Evolutionary conservation across 208 protist genomes (phyloP), one percentile per base, ranked within the genome.

Genomic region (Trypanosoma vivax): DNA sequence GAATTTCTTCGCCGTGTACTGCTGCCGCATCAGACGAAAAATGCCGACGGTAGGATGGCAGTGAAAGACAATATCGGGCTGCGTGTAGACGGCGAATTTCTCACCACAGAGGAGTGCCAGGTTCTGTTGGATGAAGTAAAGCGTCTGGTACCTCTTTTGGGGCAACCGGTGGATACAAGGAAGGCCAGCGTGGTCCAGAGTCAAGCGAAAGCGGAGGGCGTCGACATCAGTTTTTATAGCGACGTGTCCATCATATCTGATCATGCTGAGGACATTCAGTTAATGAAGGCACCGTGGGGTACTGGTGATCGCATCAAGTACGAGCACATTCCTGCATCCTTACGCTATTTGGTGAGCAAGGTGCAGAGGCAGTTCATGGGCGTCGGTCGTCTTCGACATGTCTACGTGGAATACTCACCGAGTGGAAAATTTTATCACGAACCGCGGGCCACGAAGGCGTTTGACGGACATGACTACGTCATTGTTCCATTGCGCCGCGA

Each of bases 391-490:
- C 56, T 94, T 49, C 74, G 87, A 0, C 87, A 94, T 56, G 83
- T 94, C 5, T 91, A 91, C 58, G 63, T 94, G 9, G 80, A 90
- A 63, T 94, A 94, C 60, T 84, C 82, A 2, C 87, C 87, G 2
- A 74, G 42, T 21, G 82, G 83, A 29, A 47, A 61, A 49, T 82
- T 90, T 23, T 90, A 82, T 45, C 80, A 72, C 10, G 63, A 61
- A 6, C 87, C 83, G 10, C 52, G 58, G 6, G 41, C 70, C 4
- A 76, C 87, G 1, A 88, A 86, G 40, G 40, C 35, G 14, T 94
- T 81, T 57, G 87, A 94, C 57, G 87, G 87, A 5, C 87, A 91
- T 54, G 87, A 94, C 61, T 89, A 90, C 53, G 83, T 94, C n/a
- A 39, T 94, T 31, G 76, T 94, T 55, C 87, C 87, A 2, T 62